Percentiles rank a stretch among this genome's conserved stretches.
phyloP scores from a whole-genome alignment of 1,284 basidiomycete genomes.

The Ganoderma meredithae region DNA sequence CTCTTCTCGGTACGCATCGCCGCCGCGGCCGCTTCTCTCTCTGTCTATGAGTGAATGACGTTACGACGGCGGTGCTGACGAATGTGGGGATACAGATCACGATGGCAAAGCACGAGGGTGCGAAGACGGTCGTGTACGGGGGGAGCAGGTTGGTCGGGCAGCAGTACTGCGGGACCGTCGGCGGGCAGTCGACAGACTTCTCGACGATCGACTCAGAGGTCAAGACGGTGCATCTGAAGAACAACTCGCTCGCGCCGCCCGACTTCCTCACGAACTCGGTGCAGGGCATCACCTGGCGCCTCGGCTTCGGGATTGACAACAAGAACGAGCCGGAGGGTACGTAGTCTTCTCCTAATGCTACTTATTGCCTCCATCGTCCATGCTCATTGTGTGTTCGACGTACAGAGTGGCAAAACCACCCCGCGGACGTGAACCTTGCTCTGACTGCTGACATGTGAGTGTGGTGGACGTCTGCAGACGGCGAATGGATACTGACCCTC shows the following conservation, averaged over 20 bases:
- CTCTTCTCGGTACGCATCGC: constrained; percentile 56
- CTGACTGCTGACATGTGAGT: constrained; percentile 57
- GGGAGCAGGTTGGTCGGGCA: constrained; percentile 58
- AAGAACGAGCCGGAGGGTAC: constrained; percentile 60
- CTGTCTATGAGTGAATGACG: no score
- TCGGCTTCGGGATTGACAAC: constrained; percentile 64
- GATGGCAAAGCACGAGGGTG: constrained; percentile 65
- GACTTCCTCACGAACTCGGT: constrained; percentile 63
- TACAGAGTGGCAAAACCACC: constrained; percentile 66
- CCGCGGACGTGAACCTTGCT: constrained; percentile 58
- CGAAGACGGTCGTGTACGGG: constrained; percentile 63
- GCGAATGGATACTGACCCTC: background rate
- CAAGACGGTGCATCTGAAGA: constrained; percentile 62
- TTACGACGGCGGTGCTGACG: background rate
- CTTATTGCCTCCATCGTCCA: background rate
- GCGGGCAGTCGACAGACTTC: constrained; percentile 65
- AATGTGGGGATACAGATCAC: constrained; percentile 50
- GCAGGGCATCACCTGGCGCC: constrained; percentile 67
- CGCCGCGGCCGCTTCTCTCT: no score
- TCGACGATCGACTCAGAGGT: constrained; percentile 65
- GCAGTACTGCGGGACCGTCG: constrained; percentile 68
- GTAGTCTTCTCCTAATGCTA: constrained; percentile 16
- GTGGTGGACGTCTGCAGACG: background rate
- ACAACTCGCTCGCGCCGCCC: constrained; percentile 62
- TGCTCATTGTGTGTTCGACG: constrained; percentile 4